Evolutionary conservation across 805 yeast genomes (phyloP).

Genomic region (Martiniozyma abietophila): DNA sequence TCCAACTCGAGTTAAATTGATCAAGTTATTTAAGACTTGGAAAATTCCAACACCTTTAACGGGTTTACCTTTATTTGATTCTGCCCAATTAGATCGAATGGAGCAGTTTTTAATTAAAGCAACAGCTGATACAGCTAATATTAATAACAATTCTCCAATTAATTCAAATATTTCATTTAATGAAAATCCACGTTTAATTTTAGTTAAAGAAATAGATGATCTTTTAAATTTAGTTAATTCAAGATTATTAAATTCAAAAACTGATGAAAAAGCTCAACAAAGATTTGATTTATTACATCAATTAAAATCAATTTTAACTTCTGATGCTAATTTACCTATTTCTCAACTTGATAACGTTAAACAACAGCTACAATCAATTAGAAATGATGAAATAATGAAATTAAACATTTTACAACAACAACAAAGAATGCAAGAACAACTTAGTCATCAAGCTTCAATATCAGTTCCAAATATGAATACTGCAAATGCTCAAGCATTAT

Average conservation of each 20-base stretch:
- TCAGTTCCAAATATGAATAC: slow-evolving; percentile 7
- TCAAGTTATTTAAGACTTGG: slow-evolving; percentile 84
- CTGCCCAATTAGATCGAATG: slow-evolving; percentile 57
- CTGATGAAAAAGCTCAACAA: slow-evolving; percentile 33
- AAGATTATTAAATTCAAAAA: slow-evolving; percentile 28
- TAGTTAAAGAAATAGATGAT: slow-evolving; percentile 27
- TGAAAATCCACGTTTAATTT: slow-evolving; percentile 3
- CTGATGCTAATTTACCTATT: slow-evolving; percentile 19
- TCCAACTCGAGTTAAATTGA: slow-evolving; percentile 60
- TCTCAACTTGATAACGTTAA: slow-evolving; percentile 25
- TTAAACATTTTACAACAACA: slow-evolving; percentile 18
- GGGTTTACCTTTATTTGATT: slow-evolving; percentile 65
- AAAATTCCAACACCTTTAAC: slow-evolving; percentile 52
- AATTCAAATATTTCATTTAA: neutral
- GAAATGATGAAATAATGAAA: slow-evolving; percentile 26
- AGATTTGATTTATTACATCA: slow-evolving; percentile 37
- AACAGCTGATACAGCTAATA: slow-evolving; percentile 33
- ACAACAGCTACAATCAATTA: slow-evolving; percentile 24
- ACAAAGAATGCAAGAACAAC: slow-evolving; percentile 16
- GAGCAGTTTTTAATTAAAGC: slow-evolving; percentile 64
- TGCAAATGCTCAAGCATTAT: slow-evolving; percentile 16
- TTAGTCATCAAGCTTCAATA: slow-evolving; percentile 12
- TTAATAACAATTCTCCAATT: slow-evolving; percentile 1
- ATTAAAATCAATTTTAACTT: slow-evolving; percentile 31
- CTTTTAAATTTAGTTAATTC: slow-evolving; percentile 35